Percentiles rank a stretch among this genome's conserved stretches.
Evolutionary conservation across 2,329 filamentous ascomycete species (phyloP).

Genomic region (Sporothrix dimorphospora): DNA sequence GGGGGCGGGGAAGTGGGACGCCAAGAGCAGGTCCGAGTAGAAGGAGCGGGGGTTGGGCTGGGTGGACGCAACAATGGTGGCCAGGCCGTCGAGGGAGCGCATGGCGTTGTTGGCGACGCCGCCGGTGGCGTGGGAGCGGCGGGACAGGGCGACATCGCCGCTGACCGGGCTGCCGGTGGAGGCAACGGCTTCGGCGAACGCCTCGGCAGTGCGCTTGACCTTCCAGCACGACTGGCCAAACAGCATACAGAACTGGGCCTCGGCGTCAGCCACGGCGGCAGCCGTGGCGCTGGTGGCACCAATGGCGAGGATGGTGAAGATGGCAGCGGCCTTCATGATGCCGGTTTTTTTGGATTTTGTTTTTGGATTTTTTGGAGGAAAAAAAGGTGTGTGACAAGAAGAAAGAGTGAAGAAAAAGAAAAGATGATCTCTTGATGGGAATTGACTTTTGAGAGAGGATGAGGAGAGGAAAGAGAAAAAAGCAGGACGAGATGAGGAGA

Average conservation of each 20-base stretch:
- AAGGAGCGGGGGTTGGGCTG: conserved; percentile 34
- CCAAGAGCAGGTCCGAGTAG: conserved; percentile 33
- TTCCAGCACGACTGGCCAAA: conserved; percentile 48
- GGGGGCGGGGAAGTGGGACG: conserved; percentile 31
- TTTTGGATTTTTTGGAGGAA: not conserved
- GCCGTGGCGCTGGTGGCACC: conserved; percentile 32
- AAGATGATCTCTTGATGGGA: not conserved
- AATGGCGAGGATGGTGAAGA: conserved; percentile 33
- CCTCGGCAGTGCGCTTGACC: conserved; percentile 44
- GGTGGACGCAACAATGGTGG: conserved; percentile 33
- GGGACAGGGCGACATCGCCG: conserved; percentile 24
- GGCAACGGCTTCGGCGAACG: conserved; percentile 24
- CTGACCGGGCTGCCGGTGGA: not conserved
- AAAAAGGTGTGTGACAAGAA: not conserved
- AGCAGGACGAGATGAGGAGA: not conserved
- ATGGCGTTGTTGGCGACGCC: conserved; percentile 33
- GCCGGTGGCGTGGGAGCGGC: conserved; percentile 32
- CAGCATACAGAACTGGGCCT: conserved; percentile 41
- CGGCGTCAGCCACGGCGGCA: conserved; percentile 31
- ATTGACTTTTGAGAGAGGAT: conserved; percentile 10
- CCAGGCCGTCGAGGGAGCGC: conserved; percentile 34
- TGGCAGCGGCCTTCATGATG: conserved; percentile 32
- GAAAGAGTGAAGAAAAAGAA: not conserved
- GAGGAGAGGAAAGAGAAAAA: not conserved
- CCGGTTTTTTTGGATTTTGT: conserved; percentile 5